A percentile compares a stretch with the other conserved stretches of the same genome.
These are phyloP conservation scores for Fraxinus ornus DNA, from an alignment of 305 asterid genomes.

Conservation along the genomic window DNA sequence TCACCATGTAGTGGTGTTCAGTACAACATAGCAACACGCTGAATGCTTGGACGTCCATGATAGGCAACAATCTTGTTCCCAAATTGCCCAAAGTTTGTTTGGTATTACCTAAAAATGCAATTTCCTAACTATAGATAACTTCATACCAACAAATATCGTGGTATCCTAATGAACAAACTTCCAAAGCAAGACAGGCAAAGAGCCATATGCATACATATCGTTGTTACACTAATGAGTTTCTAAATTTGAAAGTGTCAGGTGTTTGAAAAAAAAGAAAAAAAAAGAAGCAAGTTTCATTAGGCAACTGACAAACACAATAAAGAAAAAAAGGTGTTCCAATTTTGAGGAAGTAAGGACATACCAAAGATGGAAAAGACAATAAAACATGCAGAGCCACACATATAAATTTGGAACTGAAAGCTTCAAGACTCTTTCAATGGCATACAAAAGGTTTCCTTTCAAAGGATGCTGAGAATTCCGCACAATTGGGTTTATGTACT, in stretches of 20 bases:
- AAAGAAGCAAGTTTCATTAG: background rate
- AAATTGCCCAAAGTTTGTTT: background rate
- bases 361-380: constrained; percentile 96
- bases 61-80: background rate
- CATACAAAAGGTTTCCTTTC: constrained; percentile 81
- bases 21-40: background rate
- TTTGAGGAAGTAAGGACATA: constrained; percentile 39
- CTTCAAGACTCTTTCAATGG: constrained; percentile 91
- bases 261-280: background rate
- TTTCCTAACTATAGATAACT: background rate
- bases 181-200: constrained; percentile 10
- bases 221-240: background rate
- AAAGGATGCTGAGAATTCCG: constrained; percentile 90
- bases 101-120: background rate
- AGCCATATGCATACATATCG: background rate
- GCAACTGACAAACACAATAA: background rate
- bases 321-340: background rate
- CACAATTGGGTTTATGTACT: constrained; percentile 96
- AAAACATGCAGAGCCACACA: constrained; percentile 99
- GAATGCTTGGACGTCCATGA: background rate
- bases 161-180: constrained; percentile 12
- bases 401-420: constrained; percentile 95
- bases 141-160: background rate
- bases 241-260: background rate
- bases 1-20: background rate